These are phyloP conservation scores for Colletotrichum costaricense DNA, from an alignment of 2,329 filamentous ascomycete genomes.

Conservation along the genomic window DNA sequence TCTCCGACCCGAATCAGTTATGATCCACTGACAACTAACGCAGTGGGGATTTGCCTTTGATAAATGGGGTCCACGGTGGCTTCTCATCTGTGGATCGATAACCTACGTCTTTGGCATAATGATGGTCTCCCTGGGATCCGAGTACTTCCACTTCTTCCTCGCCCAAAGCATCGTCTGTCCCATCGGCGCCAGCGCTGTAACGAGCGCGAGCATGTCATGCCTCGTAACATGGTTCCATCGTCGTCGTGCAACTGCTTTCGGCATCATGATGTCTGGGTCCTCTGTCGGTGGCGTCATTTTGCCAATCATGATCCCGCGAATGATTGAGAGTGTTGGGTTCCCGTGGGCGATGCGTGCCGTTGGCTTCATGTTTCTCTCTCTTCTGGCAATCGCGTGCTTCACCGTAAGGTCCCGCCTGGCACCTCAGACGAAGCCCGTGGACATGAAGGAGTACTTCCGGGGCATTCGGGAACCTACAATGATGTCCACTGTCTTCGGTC, in stretches of 20 bases:
- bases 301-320: slow-evolving; percentile 68
- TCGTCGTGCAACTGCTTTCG: slow-evolving; percentile 63
- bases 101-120: slow-evolving; percentile 72
- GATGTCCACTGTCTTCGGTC: slow-evolving; percentile 53
- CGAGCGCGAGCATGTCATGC: slow-evolving; percentile 54
- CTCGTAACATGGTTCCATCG: slow-evolving; percentile 64
- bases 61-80: slow-evolving; percentile 69
- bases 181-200: slow-evolving; percentile 55
- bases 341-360: slow-evolving; percentile 61
- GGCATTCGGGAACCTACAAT: slow-evolving; percentile 60
- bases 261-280: slow-evolving; percentile 63
- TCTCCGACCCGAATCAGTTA: no score
- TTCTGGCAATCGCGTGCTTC: slow-evolving; percentile 48
- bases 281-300: slow-evolving; percentile 68
- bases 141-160: slow-evolving; percentile 59
- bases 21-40: no score
- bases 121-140: slow-evolving; percentile 66
- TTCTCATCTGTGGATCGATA: slow-evolving; percentile 65
- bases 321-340: slow-evolving; percentile 59
- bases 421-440: slow-evolving; percentile 57
- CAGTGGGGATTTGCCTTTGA: slow-evolving; percentile 68
- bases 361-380: slow-evolving; percentile 56
- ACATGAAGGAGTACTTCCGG: slow-evolving; percentile 56
- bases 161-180: slow-evolving; percentile 53
- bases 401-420: slow-evolving; percentile 56